Conservation (phyloP, 2,329 filamentous ascomycete species). For the Monosporascus sp. region DNA sequence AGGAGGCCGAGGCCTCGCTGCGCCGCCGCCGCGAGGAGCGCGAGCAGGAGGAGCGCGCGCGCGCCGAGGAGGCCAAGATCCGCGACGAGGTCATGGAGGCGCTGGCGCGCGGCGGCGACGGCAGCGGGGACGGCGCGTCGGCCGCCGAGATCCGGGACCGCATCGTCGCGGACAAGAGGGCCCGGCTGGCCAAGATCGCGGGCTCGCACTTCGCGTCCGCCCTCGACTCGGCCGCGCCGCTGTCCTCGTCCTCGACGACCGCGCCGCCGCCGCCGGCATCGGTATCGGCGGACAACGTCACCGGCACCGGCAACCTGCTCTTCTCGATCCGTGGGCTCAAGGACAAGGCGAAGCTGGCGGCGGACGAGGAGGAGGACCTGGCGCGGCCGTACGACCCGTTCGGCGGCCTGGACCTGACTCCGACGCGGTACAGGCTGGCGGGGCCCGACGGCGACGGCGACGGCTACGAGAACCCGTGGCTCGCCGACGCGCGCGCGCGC, state of each 20-base stretch:
- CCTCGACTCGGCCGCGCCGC: slow-evolving; percentile 14
- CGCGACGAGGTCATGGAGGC: slow-evolving; percentile 66
- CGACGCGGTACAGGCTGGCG: slow-evolving; percentile 65
- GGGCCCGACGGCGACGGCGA: slow-evolving; percentile 45
- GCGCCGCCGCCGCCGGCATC: slow-evolving; percentile 25
- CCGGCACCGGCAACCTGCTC: slow-evolving; percentile 29
- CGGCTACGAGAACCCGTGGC: slow-evolving; percentile 69
- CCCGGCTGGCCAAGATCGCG: slow-evolving; percentile 48
- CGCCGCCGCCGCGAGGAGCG: slow-evolving; percentile 58
- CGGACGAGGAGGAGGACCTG: slow-evolving; percentile 51
- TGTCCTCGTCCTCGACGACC: slow-evolving; percentile 15
- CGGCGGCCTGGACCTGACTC: slow-evolving; percentile 61
- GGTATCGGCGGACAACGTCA: slow-evolving; percentile 27
- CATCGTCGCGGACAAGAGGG: slow-evolving; percentile 69
- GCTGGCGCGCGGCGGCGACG: slow-evolving; percentile 49
- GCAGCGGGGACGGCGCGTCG: slow-evolving; percentile 41
- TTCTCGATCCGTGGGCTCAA: slow-evolving; percentile 79
- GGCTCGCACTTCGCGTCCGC: slow-evolving; percentile 26
- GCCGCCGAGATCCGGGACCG: slow-evolving; percentile 55
- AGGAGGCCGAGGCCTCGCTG: slow-evolving; percentile 62
- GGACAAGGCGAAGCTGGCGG: slow-evolving; percentile 43
- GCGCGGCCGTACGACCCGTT: slow-evolving; percentile 86
- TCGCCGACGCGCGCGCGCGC: slow-evolving; percentile 63
- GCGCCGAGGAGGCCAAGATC: slow-evolving; percentile 55
- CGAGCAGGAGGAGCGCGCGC: slow-evolving; percentile 67